Evolutionary conservation across 1,284 basidiomycete species (phyloP).

Genomic region (Caloboletus inedulis): DNA sequence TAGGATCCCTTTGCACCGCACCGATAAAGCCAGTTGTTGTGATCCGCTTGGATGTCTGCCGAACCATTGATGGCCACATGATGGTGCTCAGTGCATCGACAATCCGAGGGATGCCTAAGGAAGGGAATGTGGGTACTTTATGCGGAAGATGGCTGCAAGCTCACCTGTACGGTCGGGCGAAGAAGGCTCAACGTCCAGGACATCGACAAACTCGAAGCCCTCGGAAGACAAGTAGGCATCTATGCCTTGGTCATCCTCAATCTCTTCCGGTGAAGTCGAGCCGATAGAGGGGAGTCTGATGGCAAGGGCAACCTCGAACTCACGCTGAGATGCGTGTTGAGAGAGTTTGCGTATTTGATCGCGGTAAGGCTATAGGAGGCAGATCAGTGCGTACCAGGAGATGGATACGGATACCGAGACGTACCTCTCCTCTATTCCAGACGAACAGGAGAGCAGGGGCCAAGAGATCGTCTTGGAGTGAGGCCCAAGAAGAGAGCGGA

Average conservation of each 20-base stretch:
- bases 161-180: constrained; percentile 20
- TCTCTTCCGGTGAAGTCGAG: constrained; percentile 9
- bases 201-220: constrained; percentile 73
- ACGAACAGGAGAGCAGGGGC: constrained; percentile 70
- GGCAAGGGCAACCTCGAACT: constrained; percentile 69
- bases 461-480: constrained; percentile 28
- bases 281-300: constrained; percentile 43
- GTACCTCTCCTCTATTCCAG: constrained; percentile 64
- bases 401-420: not conserved
- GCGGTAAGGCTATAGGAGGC: constrained; percentile 46
- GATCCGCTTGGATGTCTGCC: constrained; percentile 6
- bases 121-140: constrained; percentile 1
- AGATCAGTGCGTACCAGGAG: constrained; percentile 16
- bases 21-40: not conserved
- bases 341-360: constrained; percentile 52
- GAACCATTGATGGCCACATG: constrained; percentile 78
- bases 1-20: not conserved
- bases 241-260: constrained; percentile 43
- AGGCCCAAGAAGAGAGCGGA: constrained; percentile 40
- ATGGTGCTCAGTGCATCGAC: constrained; percentile 76
- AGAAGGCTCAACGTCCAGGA: constrained; percentile 14
- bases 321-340: constrained; percentile 43
- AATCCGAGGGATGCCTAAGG: constrained; percentile 58
- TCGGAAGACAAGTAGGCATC: constrained; percentile 63
- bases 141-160: not conserved